phyloP scores from a whole-genome alignment of 192 early-diverging fungal species.

The Coemansia sp. region DNA sequence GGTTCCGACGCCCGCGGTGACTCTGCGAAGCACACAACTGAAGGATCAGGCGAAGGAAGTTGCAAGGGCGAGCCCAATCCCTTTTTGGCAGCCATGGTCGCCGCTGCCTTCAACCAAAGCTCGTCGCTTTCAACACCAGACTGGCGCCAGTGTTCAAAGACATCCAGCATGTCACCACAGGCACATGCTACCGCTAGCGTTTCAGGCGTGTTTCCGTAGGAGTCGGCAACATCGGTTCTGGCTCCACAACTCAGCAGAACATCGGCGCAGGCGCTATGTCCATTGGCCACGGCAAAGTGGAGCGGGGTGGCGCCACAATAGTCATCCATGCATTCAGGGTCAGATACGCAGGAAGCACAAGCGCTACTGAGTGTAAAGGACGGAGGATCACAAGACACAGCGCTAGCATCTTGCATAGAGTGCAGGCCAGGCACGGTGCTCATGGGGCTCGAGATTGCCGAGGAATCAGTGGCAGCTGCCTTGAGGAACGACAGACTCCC shows the following conservation, averaged over 20 bases:
- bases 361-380: not conserved
- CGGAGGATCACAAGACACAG: slow-evolving; percentile 2
- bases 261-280: slow-evolving; percentile 62
- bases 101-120: not conserved
- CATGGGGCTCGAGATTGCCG: slow-evolving; percentile 40
- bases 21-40: slow-evolving; percentile 16
- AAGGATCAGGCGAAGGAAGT: slow-evolving; percentile 44
- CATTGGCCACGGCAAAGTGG: slow-evolving; percentile 82
- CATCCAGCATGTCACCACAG: slow-evolving; percentile 8
- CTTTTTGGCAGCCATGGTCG: not conserved
- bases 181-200: slow-evolving; percentile 40
- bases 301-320: slow-evolving; percentile 71
- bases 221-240: slow-evolving; percentile 59
- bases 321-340: slow-evolving; percentile 8
- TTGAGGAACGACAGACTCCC: slow-evolving; percentile 41
- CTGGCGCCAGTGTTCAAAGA: not conserved
- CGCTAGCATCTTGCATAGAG: slow-evolving; percentile 30
- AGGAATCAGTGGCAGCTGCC: slow-evolving; percentile 18
- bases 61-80: slow-evolving; percentile 12
- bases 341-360: not conserved
- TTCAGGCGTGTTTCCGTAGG: slow-evolving; percentile 48
- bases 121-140: not conserved
- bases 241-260: slow-evolving; percentile 66
- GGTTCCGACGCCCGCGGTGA: not conserved
- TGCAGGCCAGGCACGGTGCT: slow-evolving; percentile 29